phyloP scores from a whole-genome alignment of 75 land plant species.

The Cunninghamia lanceolata region DNA sequence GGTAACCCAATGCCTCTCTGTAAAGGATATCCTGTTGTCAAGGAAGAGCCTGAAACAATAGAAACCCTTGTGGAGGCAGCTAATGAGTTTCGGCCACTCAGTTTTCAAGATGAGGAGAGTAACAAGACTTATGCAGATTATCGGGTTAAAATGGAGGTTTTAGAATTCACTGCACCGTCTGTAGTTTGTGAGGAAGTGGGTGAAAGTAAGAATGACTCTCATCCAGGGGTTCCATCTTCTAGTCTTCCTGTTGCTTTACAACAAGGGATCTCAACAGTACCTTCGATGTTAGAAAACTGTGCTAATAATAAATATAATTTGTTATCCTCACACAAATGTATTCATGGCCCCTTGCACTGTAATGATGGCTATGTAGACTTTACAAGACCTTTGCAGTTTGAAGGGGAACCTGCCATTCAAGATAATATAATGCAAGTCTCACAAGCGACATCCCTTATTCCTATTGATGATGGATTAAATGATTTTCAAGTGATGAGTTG shows the following conservation, averaged over 20 bases:
- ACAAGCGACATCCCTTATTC: not conserved
- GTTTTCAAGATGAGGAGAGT: not conserved
- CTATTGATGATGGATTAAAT: not conserved
- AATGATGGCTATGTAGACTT: not conserved
- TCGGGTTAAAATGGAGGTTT: constrained; percentile 5
- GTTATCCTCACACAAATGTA: not conserved
- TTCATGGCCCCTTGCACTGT: not conserved
- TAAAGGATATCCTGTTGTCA: not conserved
- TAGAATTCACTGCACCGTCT: not conserved
- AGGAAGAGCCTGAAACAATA: constrained; percentile 11
- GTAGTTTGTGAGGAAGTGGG: not conserved
- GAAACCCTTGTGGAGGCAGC: not conserved
- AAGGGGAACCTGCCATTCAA: not conserved
- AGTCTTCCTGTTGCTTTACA: too few relatives aligned
- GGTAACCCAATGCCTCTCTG: not conserved
- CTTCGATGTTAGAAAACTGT: not conserved
- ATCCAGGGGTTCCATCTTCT: constrained; percentile 8
- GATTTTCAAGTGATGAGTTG: not conserved
- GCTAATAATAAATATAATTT: not conserved
- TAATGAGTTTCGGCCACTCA: not conserved
- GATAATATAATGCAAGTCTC: not conserved
- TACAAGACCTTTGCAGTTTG: not conserved
- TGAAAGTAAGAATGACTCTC: not conserved
- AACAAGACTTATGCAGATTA: not conserved
- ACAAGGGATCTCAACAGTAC: not conserved